Evolutionary conservation across 2,329 filamentous ascomycete genomes (phyloP), one percentile per base, ranked within the genome.

Genomic region (Orbilia brochopaga): DNA sequence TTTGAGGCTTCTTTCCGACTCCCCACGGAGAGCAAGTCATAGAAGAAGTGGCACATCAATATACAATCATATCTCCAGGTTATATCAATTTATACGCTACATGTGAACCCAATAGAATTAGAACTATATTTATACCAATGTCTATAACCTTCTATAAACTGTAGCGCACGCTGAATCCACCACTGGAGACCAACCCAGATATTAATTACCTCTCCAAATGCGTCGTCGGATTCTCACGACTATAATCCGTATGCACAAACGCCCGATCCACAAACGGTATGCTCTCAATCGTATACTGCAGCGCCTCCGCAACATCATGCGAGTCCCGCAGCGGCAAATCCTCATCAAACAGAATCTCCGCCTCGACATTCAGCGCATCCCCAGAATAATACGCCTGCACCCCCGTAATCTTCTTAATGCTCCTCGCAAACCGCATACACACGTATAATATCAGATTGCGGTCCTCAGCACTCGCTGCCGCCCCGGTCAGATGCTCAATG

Each of bases 401-500:
- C 32, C 91, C 91, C 78, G 94, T 91, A 72, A 95, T 94, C 78
- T 91, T 88, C 77, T 86, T 87, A 77, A 97, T 95, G 11, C 90
- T 89, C 75, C 90, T 91, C 51, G 92, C 92, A 78, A 96, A 96
- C 19, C 92, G 89, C 90, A 96, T 96, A 0, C 92, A 94, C 75
- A 96, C 85, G 80, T 97, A 97, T 0, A 96, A 83, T 21, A 96
- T 80, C 52, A 96, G 86, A 78, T 94, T 96, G 30, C 92, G 85
- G 81, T 94, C 88, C 76, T 93, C 90, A 0, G 90, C 88, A 0
- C 87, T 87, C 3, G 90, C 90, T 0, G 89, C 89, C 75, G 90
- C 90, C 17, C 91, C 91, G 0, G 88, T 90, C 30, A 94, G 81
- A 76, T 93, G 91, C 77, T 89, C 87, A 77, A 94, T 91, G 78